Base-by-base conservation (phyloP, 1,284 basidiomycete genomes). In the Ganoderma boninense region DNA sequence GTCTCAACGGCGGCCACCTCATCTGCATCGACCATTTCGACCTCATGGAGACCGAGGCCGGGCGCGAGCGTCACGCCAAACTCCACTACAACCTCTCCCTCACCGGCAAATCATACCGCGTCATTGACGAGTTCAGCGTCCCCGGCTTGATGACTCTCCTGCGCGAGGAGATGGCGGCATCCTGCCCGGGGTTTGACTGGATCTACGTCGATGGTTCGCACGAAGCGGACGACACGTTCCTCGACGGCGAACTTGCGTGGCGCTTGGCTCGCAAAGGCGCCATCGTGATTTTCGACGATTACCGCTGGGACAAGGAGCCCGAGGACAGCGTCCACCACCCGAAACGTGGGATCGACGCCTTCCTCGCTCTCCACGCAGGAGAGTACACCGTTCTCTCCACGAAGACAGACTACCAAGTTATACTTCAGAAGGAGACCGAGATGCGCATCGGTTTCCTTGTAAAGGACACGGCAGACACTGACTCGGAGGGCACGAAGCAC, bases 21-120 rank as follows among this genome's bases (percentile, higher is more conserved):
- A 81, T 87, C 59, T 89, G 87, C 72, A 84, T 90, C 71, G 89
- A 89, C 75, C 89, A 89, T 71, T 89, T 89, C 74, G 89, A 90
- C 72, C 81, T 89, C 63, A 80, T 87, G 78, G 71, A 64, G 4
- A 88, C 88, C n/a, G 74, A 78, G 1, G 87, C 84, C 4, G 89
- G 89, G 35, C 78, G 79, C 56, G 83, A 85, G 72, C 82, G 89
- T 0, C 80, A 81, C 76, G 73, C 76, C n/a, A 85, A 81, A 72
- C 75, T 89, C 61, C 77, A 75, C 40, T 84, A 86, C 73, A 90
- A 90, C 75, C 81, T 90, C 38, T 38, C 77, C 5, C 71, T 84
- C 69, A 85, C 86, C 3, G 83, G 84, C 14, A 82, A 81, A 71
- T 76, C 77, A 29, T 83, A 81, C 68, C 85, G 87, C 40, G 78